Evolutionary conservation across 768 basidiomycete genomes (phyloP), one percentile per base, ranked within the genome.

Genomic region (Dentipellis fragilis): DNA sequence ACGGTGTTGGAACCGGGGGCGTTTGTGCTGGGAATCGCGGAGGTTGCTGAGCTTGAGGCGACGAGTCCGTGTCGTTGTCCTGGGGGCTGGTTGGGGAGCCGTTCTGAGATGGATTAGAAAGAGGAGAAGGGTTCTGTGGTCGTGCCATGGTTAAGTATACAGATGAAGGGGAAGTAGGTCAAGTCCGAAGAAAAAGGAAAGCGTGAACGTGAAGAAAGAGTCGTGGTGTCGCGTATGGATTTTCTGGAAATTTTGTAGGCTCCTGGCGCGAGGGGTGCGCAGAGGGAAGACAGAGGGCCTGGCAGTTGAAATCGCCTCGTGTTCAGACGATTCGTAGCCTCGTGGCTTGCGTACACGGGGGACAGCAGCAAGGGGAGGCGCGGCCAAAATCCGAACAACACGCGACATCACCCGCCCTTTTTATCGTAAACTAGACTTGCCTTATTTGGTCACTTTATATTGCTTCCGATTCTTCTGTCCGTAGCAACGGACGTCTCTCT

Each of bases 81-180:
- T 17, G 38, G 17, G 14, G 38, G 37, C 21, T 37, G 19, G 38
- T 53, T 22, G 52, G 52, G 11, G 22, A 39, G 17, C 29, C 52
- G 38, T 17, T 19, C n/a, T 34, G 38, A 16, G 50, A 35, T n/a
- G 50, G 17, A 38, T 51, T 51, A 51, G 14, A 19, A n/a, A 49
- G 7, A 49, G 48, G 48, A 49, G 52, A 51, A n/a, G 50, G 34
- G 17, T 17, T 53, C 38, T 53, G 37, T 42, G 52, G 40, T 34
- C 50, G 50, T 51, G 50, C 21, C 52, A 53, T 53, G 23, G 52
- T 10, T 42, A 22, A 53, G 39, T 53, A 40, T 42, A 53, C 37
- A 53, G 35, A 34, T 19, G 17, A 53, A 36, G 50, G 9, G 10
- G 4, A 40, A 53, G 39, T 22, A 42, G 48, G 14, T 17, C 19